Conservation (phyloP, 371 early-diverging fungal species). For the Funneliformis caledonium region DNA sequence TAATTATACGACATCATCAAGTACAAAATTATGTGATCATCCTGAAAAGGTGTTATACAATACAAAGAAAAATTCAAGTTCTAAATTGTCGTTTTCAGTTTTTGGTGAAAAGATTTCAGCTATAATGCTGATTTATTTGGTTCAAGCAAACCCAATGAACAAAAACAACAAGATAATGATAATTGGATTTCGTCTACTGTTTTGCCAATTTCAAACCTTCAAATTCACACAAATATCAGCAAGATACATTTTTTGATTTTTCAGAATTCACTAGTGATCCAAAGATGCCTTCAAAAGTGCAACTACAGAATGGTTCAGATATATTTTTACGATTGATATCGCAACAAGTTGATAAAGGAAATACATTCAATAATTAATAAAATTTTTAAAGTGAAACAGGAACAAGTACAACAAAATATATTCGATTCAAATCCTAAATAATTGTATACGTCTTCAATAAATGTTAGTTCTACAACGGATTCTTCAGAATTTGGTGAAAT, state of each 20-base stretch:
- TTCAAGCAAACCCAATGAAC: background rate
- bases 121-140: background rate
- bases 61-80: conserved; percentile 7
- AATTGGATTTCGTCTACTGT: background rate
- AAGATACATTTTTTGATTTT: background rate
- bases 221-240: background rate
- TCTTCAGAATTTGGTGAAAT: conserved; percentile 23
- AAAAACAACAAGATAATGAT: background rate
- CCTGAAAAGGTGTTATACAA: no score
- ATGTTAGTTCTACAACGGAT: background rate
- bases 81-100: background rate
- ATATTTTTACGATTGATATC: background rate
- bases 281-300: background rate
- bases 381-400: background rate
- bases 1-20: no score
- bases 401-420: background rate
- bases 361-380: background rate
- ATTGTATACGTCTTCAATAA: background rate
- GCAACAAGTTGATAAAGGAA: background rate
- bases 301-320: background rate
- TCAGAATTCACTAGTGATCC: background rate
- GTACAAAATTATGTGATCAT: background rate
- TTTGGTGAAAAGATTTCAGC: background rate
- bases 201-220: background rate
- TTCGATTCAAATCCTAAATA: background rate